These are phyloP conservation scores for Strigomonas culicis DNA, from an alignment of 208 protist genomes.

Conservation along the genomic window DNA sequence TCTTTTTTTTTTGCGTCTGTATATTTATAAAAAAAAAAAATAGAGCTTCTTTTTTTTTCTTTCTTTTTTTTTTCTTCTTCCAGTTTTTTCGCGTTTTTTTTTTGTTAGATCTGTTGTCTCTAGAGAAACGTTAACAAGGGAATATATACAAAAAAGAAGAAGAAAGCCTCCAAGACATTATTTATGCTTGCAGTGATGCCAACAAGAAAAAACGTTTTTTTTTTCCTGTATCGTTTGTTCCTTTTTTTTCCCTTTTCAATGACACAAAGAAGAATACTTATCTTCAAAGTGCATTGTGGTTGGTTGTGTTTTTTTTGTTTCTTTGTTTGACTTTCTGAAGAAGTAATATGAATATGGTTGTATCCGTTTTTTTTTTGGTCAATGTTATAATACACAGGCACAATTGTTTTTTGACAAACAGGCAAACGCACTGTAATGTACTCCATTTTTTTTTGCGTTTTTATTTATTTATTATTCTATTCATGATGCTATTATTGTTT, in stretches of 20 bases:
- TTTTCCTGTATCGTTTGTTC: neutral
- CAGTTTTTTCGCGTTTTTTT: neutral
- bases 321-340: constrained; percentile 9
- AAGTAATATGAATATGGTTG: constrained; percentile 2
- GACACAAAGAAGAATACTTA: neutral
- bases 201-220: neutral
- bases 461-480: constrained; percentile 12
- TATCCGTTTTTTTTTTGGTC: constrained; percentile 1
- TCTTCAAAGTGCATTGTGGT: neutral
- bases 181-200: neutral
- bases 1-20: constrained; percentile 14
- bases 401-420: neutral
- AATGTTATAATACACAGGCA: neutral
- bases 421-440: neutral
- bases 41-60: constrained; percentile 9
- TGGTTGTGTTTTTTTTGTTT: constrained; percentile 13
- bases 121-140: neutral
- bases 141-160: constrained; percentile 1
- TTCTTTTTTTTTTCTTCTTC: constrained; percentile 15
- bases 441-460: constrained; percentile 8
- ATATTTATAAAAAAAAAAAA: neutral
- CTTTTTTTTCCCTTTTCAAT: constrained; percentile 8
- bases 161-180: neutral
- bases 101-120: neutral
- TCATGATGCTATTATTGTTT: constrained; percentile 2